Base-by-base conservation (phyloP, 2,329 filamentous ascomycete species). In the Aspergillus pseudoglaucus region DNA sequence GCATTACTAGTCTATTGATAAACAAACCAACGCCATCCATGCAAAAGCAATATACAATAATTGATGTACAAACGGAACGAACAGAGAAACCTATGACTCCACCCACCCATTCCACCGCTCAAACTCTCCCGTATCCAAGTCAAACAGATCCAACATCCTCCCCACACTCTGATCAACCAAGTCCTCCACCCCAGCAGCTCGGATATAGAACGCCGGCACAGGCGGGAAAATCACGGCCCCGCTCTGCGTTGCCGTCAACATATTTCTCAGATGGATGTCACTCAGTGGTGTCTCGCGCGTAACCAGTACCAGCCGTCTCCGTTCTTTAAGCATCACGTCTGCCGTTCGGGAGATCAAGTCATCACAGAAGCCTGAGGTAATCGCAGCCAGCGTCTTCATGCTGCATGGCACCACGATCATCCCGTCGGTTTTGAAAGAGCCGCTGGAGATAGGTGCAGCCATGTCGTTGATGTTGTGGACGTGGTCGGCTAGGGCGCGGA, bases 331-430 rank as follows among this genome's bases (percentile, higher is more conserved):
- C 45, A 61, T 69, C 1, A 77, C 74, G 49, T 74, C 73, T 2
- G 74, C 75, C 0, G 73, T 69, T 0, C 73, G 60, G 0, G 70
- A 62, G 27, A 76, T 74, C 9, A 77, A 51, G 49, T 76, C 74
- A 35, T 75, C 69, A 47, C 69, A 68, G 47, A 67, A 71, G 0
- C 73, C 74, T 1, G 61, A 55, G 17, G 64, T 56, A 3, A 77
- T 66, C 0, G 62, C 69, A 0, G 73, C 70, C 3, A 77, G 62
- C 1, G 74, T 76, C 56, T 76, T 76, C 69, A 77, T 73, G 46
- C 66, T 72, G 58, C 74, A 78, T 0, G 69, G 73, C 0, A 72
- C 68, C 2, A 77, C 56, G 12, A 77, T 72, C 74, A 78, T 78
- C 9, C 73, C 45, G 47, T 70, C 64, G 6, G 67, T 62, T 35